phyloP scores from a whole-genome alignment of 805 yeast species.

The Kazachstania africana region DNA sequence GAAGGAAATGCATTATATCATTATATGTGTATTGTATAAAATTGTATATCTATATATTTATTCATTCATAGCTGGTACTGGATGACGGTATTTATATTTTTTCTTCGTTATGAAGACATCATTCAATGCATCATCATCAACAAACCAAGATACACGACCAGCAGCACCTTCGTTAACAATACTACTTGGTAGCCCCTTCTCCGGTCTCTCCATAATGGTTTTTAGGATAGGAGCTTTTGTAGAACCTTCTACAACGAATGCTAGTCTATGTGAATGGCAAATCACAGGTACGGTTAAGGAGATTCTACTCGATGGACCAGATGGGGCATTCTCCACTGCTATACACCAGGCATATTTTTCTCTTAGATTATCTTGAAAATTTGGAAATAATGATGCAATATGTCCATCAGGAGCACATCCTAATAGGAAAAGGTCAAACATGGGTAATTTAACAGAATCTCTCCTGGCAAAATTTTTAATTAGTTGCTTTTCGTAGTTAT shows the following conservation, averaged over 20 bases:
- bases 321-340: too few relatives aligned
- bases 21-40: too few relatives aligned
- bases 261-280: background rate
- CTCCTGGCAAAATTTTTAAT: background rate
- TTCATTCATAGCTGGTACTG: too few relatives aligned
- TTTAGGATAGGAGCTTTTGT: background rate
- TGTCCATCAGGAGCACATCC: slow-evolving; percentile 82
- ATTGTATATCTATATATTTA: too few relatives aligned
- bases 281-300: background rate
- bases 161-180: background rate
- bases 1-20: too few relatives aligned
- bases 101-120: background rate
- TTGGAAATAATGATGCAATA: too few relatives aligned
- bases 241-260: background rate
- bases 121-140: background rate
- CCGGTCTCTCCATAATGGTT: background rate
- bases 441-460: background rate
- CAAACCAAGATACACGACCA: background rate
- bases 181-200: background rate
- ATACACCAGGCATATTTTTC: too few relatives aligned
- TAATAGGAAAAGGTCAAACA: background rate
- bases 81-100: background rate
- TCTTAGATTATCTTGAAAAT: too few relatives aligned
- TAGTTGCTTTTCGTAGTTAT: background rate
- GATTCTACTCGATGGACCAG: too few relatives aligned